phyloP scores from a whole-genome alignment of 148 eudicot genomes.

The Chenopodium suecicum region DNA sequence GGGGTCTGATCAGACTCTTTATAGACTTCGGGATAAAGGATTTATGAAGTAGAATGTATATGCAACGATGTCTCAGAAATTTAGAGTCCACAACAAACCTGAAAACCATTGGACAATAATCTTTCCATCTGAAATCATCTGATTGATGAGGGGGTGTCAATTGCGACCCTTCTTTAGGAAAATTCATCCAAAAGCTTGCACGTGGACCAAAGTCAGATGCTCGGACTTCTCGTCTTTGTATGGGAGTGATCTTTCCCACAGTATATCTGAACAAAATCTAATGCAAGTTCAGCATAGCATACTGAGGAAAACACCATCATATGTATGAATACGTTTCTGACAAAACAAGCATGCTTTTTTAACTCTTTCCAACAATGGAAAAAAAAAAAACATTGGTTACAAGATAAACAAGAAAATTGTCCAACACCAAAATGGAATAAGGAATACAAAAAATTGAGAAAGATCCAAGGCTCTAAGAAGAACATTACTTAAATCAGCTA shows the following conservation, averaged over 20 bases:
- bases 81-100: conserved; percentile 54
- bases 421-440: neutral
- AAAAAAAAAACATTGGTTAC: neutral
- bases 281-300: conserved; percentile 33
- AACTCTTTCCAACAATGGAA: neutral
- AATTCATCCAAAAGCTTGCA: conserved; percentile 97
- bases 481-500: neutral
- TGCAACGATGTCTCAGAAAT: neutral
- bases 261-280: conserved; percentile 72
- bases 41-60: neutral
- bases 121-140: conserved; percentile 96
- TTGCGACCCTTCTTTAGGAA: conserved; percentile 91
- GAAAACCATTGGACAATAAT: conserved; percentile 99
- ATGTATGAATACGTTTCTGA: conserved; percentile 4
- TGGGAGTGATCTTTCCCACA: conserved; percentile 97
- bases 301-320: conserved; percentile 13
- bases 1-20: neutral
- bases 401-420: neutral
- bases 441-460: neutral
- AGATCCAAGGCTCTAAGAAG: neutral
- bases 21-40: neutral
- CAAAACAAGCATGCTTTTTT: neutral
- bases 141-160: conserved; percentile 94
- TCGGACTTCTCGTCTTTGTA: conserved; percentile 87
- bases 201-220: conserved; percentile 82